Conservation (phyloP, 2,329 filamentous ascomycete species). For the Arthrinium phaeospermum region DNA sequence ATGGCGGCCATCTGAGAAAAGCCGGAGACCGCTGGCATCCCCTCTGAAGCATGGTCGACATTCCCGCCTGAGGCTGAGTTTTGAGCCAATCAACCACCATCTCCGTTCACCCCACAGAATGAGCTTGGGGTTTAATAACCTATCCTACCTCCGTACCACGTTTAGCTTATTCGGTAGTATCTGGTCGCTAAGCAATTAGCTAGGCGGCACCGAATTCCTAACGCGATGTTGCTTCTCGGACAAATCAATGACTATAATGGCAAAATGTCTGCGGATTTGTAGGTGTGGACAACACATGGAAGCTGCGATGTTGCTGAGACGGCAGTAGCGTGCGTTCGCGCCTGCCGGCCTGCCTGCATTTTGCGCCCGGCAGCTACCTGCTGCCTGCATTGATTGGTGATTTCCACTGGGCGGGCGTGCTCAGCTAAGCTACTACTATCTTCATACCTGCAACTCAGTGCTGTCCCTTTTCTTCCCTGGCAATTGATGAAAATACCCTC, state of each 20-base stretch:
- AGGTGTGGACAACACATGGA: neutral
- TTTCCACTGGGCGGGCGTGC: neutral
- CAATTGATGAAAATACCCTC: neutral
- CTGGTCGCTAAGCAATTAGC: neutral
- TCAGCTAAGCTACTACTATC: neutral
- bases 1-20: neutral
- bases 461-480: neutral
- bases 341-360: neutral
- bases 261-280: neutral
- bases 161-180: neutral
- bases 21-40: neutral
- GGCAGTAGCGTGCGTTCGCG: neutral
- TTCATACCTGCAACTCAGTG: neutral
- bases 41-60: neutral
- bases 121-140: conserved; percentile 14
- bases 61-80: conserved; percentile 8
- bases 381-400: neutral
- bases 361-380: neutral
- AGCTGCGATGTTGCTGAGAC: neutral
- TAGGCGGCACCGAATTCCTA: neutral
- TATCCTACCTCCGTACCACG: conserved; percentile 1
- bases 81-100: neutral
- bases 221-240: neutral
- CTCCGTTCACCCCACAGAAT: conserved; percentile 5
- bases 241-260: neutral